Evolutionary conservation across 306 rosid species (phyloP).

Genomic region (Delonix regia): DNA sequence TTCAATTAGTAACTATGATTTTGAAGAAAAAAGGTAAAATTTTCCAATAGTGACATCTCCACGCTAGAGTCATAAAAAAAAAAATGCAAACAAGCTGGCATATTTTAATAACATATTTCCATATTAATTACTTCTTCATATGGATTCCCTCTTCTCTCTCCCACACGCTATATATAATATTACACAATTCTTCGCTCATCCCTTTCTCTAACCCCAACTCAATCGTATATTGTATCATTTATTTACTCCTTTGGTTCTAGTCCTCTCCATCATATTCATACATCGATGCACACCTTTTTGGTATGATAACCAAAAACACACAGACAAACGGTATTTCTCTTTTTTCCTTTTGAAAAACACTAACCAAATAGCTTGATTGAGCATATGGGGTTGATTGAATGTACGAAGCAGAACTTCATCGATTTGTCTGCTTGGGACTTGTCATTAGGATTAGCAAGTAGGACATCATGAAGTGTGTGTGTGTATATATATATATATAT

Average conservation of each 20-base stretch:
- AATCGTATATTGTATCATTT: background rate
- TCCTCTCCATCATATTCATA: constrained; percentile 12
- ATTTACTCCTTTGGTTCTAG: constrained; percentile 1
- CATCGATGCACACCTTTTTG: constrained; percentile 4
- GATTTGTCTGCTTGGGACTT: too few species aligned
- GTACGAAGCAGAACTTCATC: too few species aligned
- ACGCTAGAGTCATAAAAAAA: constrained; percentile 44
- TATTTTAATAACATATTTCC: constrained; percentile 48
- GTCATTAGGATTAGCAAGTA: too few species aligned
- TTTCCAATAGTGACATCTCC: constrained; percentile 47
- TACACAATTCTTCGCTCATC: constrained; percentile 37
- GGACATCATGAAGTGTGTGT: too few species aligned
- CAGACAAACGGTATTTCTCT: background rate
- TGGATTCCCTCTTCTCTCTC: constrained; percentile 56
- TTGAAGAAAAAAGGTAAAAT: constrained; percentile 4
- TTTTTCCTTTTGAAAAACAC: background rate
- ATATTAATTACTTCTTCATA: constrained; percentile 53
- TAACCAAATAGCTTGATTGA: background rate
- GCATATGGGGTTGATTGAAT: too few species aligned
- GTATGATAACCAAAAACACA: background rate
- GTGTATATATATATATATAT: too few species aligned
- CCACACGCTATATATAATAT: constrained; percentile 1
- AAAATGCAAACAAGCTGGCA: constrained; percentile 61
- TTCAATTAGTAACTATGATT: background rate
- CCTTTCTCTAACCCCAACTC: constrained; percentile 48